These are phyloP conservation scores for Xylariaceae sp. DNA, from an alignment of 2,329 filamentous ascomycete species.

Conservation along the genomic window DNA sequence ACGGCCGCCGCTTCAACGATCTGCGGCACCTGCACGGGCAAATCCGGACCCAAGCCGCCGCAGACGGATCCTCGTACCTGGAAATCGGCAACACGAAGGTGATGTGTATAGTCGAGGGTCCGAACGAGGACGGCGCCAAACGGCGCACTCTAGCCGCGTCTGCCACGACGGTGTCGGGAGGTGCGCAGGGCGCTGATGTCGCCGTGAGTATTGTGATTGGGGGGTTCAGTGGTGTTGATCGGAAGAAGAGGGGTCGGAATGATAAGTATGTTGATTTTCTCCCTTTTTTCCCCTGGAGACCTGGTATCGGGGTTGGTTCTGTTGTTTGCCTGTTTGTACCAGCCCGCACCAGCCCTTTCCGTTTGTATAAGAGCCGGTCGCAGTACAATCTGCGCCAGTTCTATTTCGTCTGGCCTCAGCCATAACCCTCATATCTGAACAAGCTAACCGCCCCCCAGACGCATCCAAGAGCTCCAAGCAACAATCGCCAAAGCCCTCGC, in stretches of 20 bases:
- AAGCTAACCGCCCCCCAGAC: conserved; percentile 43
- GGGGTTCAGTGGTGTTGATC: conserved; percentile 81
- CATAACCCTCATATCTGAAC: background rate
- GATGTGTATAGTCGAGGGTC: conserved; percentile 85
- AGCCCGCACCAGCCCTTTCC: too few relatives aligned
- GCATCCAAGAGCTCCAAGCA: conserved; percentile 73
- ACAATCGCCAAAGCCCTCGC: conserved; percentile 74
- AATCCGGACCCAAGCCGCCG: conserved; percentile 86
- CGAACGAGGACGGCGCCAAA: conserved; percentile 57
- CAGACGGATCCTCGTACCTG: conserved; percentile 88
- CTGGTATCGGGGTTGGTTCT: background rate
- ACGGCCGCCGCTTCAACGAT: conserved; percentile 93
- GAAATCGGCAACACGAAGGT: conserved; percentile 98
- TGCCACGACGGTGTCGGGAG: conserved; percentile 12
- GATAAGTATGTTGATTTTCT: conserved; percentile 61
- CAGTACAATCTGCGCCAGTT: background rate
- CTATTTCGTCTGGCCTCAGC: background rate
- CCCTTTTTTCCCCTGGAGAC: background rate
- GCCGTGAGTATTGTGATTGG: conserved; percentile 79
- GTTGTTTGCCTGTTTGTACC: background rate
- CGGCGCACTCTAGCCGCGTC: conserved; percentile 32
- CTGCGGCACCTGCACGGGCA: conserved; percentile 82
- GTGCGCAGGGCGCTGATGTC: conserved; percentile 56
- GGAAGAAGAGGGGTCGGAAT: conserved; percentile 66
- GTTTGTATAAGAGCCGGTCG: too few relatives aligned